phyloP scores from a whole-genome alignment of 1,284 basidiomycete species.

The Agaricales sp. region DNA sequence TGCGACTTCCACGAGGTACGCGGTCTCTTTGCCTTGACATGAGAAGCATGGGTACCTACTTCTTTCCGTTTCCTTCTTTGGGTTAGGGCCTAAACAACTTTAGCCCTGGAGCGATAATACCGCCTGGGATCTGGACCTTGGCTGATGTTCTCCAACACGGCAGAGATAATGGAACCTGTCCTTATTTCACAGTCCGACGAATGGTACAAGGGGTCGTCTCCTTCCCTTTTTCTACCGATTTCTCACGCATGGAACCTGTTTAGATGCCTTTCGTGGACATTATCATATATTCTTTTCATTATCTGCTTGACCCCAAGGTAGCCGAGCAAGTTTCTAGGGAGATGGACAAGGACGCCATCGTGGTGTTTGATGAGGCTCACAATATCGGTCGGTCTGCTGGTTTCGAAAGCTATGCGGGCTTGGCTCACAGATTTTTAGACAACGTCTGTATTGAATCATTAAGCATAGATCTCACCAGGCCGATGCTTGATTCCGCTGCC shows the following conservation, averaged over 20 bases:
- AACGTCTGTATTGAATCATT: constrained; percentile 99
- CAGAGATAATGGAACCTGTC: constrained; percentile 80
- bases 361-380: constrained; percentile 99
- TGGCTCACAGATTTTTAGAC: constrained; percentile 35
- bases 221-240: constrained; percentile 1
- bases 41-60: neutral
- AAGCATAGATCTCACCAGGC: constrained; percentile 96
- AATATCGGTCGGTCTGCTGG: constrained; percentile 75
- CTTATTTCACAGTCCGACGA: constrained; percentile 93
- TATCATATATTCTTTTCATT: constrained; percentile 99
- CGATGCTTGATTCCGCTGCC: constrained; percentile 94
- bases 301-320: constrained; percentile 97
- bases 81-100: constrained; percentile 64
- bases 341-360: constrained; percentile 94
- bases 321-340: constrained; percentile 99
- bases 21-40: constrained; percentile 7
- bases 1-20: constrained; percentile 94
- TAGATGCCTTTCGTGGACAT: constrained; percentile 95
- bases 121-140: constrained; percentile 88
- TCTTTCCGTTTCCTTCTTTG: constrained; percentile 14
- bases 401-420: neutral
- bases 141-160: constrained; percentile 91
- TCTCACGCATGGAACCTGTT: constrained; percentile 7
- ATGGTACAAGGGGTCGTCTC: constrained; percentile 55
- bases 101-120: constrained; percentile 80